Base-by-base conservation (phyloP, 805 yeast genomes). In the Wickerhamomyces bovis region DNA sequence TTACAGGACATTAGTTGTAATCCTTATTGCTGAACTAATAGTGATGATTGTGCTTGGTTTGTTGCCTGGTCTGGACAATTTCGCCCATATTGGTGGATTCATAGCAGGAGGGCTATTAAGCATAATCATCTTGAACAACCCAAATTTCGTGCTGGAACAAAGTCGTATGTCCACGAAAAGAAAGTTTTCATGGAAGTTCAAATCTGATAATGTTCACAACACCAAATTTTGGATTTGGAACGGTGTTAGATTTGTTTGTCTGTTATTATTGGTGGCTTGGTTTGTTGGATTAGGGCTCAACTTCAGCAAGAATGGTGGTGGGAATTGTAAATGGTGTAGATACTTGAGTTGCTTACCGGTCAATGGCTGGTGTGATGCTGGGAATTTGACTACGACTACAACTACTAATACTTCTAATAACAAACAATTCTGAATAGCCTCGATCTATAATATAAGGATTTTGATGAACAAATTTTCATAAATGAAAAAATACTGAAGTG, bases 51-150 rank as follows among this genome's bases (percentile, higher is more conserved):
- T 75, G 7, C 64, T 84, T 18, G 90, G 90, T 0, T 66, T 84
- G 18, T 64, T 84, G 15, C 90, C 90, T 0, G 90, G 90, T 0
- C 59, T 84, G 45, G 90, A 84, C 61, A 84, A 84, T 59, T 84
- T 84, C 57, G 73, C 85, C 39, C 89, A 84, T 61, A 76, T 84
- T 53, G 90, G 90, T 11, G 90, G 90, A 6, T 81, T 83, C 64
- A 75, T 80, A 21, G 66, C 78, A 64, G 90, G 90, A 0, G 35
- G 80, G 0, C 58, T 78, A 23, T 53, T 71, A 30, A 78, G 83
- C 1, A 55, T 80, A 0, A 64, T 73, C 1, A 51, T 82, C 11
- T 56, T 84, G 36, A 71, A 77, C 36, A 82, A 80, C 50, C 90
- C 90, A 1, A 65, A 69, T 16, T 76, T 74, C 48, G 55, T 63